phyloP scores from a whole-genome alignment of 345 rosid genomes.

The Anacardium occidentale region DNA sequence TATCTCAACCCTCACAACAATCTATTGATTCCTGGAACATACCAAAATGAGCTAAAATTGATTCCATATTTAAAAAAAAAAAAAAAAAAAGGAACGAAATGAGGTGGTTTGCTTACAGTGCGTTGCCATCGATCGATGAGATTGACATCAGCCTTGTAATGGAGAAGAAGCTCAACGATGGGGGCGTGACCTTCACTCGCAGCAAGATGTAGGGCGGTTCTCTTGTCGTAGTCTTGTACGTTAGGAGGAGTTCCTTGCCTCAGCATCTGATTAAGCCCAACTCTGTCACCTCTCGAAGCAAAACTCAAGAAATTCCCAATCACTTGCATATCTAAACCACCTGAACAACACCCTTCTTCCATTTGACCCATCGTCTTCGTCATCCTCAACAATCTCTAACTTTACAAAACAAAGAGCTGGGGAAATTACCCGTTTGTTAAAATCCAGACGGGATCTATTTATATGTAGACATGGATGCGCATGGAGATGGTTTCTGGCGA shows the following conservation, averaged over 20 bases:
- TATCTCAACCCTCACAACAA: neutral
- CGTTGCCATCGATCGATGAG: conserved; percentile 58
- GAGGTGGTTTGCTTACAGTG: conserved; percentile 32
- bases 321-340: conserved; percentile 49
- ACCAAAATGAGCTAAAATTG: no score
- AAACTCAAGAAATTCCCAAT: conserved; percentile 62
- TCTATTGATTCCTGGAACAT: no score
- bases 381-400: neutral
- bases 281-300: conserved; percentile 61
- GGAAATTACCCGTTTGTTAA: neutral
- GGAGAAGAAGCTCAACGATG: conserved; percentile 60
- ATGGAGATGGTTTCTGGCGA: conserved; percentile 6
- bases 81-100: neutral
- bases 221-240: conserved; percentile 58
- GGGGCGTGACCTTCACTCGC: conserved; percentile 68
- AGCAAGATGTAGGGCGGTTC: conserved; percentile 64
- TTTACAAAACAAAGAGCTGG: neutral
- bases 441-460: no score
- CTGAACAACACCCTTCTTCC: conserved; percentile 21
- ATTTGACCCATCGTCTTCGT: conserved; percentile 28
- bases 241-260: conserved; percentile 49
- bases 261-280: conserved; percentile 65
- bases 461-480: neutral
- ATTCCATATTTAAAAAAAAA: no score
- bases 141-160: conserved; percentile 53